These are phyloP conservation scores for Tolypocladium sp. DNA, from an alignment of 2,329 filamentous ascomycete species.

Conservation along the genomic window DNA sequence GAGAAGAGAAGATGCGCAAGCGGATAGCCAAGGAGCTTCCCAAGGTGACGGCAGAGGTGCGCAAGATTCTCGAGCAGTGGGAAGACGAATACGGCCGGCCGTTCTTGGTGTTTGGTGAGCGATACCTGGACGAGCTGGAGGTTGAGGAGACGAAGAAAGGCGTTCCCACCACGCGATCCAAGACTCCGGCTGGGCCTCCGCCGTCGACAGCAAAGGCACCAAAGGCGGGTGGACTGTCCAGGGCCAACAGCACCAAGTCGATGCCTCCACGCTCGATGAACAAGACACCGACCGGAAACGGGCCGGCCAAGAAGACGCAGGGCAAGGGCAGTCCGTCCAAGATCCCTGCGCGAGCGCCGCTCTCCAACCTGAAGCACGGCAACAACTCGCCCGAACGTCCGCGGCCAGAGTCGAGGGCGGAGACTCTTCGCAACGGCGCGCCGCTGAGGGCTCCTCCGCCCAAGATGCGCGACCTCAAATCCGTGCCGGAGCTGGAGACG, in stretches of 20 bases:
- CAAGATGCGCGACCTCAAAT: constrained; percentile 76
- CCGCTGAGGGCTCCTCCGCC: constrained; percentile 66
- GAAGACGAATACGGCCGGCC: constrained; percentile 91
- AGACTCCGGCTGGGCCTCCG: constrained; percentile 61
- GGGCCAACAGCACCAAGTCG: constrained; percentile 18
- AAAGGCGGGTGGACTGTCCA: constrained; percentile 19
- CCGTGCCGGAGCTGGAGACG: constrained; percentile 41
- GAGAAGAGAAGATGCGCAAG: constrained; percentile 98
- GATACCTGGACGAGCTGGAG: constrained; percentile 81
- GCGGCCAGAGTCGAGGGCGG: constrained; percentile 31
- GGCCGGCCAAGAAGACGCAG: constrained; percentile 18
- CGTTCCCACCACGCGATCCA: constrained; percentile 47
- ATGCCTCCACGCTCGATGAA: constrained; percentile 29
- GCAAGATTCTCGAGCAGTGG: constrained; percentile 73
- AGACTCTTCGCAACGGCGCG: constrained; percentile 43
- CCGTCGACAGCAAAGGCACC: constrained; percentile 31
- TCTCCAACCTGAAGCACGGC: constrained; percentile 60
- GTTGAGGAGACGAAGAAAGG: constrained; percentile 48
- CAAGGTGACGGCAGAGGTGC: constrained; percentile 78
- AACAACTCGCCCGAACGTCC: constrained; percentile 74
- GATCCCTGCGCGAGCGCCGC: constrained; percentile 59
- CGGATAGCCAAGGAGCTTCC: constrained; percentile 92
- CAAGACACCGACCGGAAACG: constrained; percentile 45
- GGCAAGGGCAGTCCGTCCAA: constrained; percentile 33
- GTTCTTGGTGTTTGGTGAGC: constrained; percentile 86